Evolutionary conservation across 176 grass and related monocot genomes (phyloP), one percentile per base, ranked within the genome.

Genomic region (Juncus effusus): DNA sequence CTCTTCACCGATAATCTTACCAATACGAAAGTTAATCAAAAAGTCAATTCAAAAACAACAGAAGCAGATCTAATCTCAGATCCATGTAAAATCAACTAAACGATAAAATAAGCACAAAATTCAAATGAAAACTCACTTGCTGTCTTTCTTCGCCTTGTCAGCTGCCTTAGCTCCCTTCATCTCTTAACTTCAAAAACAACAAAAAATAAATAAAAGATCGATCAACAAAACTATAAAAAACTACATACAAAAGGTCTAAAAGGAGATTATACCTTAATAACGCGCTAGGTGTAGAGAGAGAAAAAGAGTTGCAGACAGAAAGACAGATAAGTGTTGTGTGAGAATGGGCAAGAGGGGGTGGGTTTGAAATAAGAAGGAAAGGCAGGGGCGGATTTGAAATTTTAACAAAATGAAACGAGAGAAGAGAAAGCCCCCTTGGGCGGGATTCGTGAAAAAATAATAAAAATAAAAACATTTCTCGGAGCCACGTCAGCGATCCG

Each of bases 111-210:
- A 64, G 60, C 3, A 42, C 3, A 14, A 3, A 14, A n/a, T 11
- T 0, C 5, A 5, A 37, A 37, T 12, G 12, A 51, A 5, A 42
- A 45, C 79, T 78, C 38, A 90, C 86, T 86, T 95, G 44, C 78
- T 40, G 6, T 95, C 59, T 76, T 95, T 95, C 76, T 63, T 83
- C 51, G 75, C 59, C 38, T 50, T 80, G 61, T 67, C 77, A 60
- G 81, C 83, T 47, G 44, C 4, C 74, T 86, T 86, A 61, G 86
- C 77, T 53, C 90, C 90, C 74, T 95, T 95, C 90, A 95, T 95
- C 79, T 74, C 59, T 16, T 63, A 57, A 41, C 69, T 76, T 58
- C 73, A 38, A 7, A 54, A 71, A 64, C 10, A 57, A 16, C 0
- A 59, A 1, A 4, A 40, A 36, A 37, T 0, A 8, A 55, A 68